phyloP scores from a whole-genome alignment of 2,329 filamentous ascomycete species.

The Pseudofabraea citricarpa region DNA sequence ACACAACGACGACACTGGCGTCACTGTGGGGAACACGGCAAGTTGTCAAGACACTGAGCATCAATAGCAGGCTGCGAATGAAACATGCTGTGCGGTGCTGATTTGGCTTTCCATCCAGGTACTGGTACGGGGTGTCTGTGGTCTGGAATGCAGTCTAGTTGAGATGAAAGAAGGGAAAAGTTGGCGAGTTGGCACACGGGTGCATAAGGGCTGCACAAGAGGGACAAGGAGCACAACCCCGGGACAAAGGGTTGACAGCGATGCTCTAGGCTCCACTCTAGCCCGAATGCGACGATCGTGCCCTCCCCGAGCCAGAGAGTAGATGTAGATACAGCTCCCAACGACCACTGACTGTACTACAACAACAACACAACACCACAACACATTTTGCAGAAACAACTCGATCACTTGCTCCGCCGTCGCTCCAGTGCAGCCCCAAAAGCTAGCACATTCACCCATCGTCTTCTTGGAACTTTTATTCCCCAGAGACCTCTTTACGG shows the following conservation, averaged over 20 bases:
- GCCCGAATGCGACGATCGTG: too few relatives aligned
- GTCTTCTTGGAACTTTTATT: constrained; percentile 1
- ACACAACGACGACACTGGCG: not conserved
- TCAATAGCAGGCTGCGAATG: constrained; percentile 4
- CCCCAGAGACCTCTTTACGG: constrained; percentile 22
- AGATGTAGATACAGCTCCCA: too few relatives aligned
- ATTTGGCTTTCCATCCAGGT: too few relatives aligned
- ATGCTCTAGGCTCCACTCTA: too few relatives aligned
- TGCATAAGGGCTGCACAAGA: not conserved
- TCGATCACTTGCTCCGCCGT: not conserved
- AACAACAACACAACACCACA: constrained; percentile 7
- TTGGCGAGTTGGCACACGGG: too few relatives aligned
- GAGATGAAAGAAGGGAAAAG: not conserved
- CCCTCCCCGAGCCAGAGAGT: too few relatives aligned
- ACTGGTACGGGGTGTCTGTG: too few relatives aligned
- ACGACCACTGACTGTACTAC: too few relatives aligned
- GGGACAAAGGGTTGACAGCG: constrained; percentile 4
- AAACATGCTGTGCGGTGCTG: constrained; percentile 5
- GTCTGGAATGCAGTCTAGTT: too few relatives aligned
- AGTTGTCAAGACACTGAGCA: not conserved
- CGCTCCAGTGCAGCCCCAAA: not conserved
- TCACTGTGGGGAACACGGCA: not conserved
- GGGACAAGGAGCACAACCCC: too few relatives aligned
- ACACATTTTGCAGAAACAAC: too few relatives aligned
- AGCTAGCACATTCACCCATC: constrained; percentile 14